Conservation (phyloP, 2,329 filamentous ascomycete species). For the Acrocalymma vagum region DNA sequence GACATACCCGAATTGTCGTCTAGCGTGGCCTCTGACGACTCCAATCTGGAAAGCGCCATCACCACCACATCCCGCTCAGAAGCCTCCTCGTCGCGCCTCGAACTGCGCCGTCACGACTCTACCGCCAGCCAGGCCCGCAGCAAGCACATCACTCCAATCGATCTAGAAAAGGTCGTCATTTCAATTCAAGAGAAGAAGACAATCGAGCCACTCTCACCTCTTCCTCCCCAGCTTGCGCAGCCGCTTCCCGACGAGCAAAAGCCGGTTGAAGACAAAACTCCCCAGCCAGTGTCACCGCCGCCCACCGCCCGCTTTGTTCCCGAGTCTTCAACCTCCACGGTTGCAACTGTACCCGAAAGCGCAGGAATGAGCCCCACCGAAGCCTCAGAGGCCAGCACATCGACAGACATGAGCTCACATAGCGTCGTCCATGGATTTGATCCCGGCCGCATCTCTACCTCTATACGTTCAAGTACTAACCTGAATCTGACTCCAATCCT, state of each 20-base stretch:
- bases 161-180: constrained; percentile 92
- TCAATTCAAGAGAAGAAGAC: constrained; percentile 86
- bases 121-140: constrained; percentile 74
- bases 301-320: constrained; percentile 57
- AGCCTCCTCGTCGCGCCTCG: constrained; percentile 67
- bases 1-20: constrained; percentile 56
- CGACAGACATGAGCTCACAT: constrained; percentile 67
- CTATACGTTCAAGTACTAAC: constrained; percentile 69
- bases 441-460: constrained; percentile 75
- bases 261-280: constrained; percentile 50
- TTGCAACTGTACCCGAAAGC: constrained; percentile 53
- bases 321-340: constrained; percentile 68
- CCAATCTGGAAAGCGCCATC: constrained; percentile 43
- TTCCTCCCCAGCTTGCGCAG: constrained; percentile 50
- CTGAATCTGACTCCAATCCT: constrained; percentile 69
- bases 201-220: constrained; percentile 65
- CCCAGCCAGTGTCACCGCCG: constrained; percentile 53
- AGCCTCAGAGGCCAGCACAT: constrained; percentile 69
- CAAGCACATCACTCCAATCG: constrained; percentile 90
- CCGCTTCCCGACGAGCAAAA: constrained; percentile 20
- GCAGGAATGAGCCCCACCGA: constrained; percentile 50
- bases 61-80: constrained; percentile 58
- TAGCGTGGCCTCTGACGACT: constrained; percentile 56
- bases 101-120: constrained; percentile 76
- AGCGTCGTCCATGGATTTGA: constrained; percentile 89